Evolutionary conservation across 345 rosid genomes (phyloP), one percentile per base, ranked within the genome.

Genomic region (Lumnitzera littorea): DNA sequence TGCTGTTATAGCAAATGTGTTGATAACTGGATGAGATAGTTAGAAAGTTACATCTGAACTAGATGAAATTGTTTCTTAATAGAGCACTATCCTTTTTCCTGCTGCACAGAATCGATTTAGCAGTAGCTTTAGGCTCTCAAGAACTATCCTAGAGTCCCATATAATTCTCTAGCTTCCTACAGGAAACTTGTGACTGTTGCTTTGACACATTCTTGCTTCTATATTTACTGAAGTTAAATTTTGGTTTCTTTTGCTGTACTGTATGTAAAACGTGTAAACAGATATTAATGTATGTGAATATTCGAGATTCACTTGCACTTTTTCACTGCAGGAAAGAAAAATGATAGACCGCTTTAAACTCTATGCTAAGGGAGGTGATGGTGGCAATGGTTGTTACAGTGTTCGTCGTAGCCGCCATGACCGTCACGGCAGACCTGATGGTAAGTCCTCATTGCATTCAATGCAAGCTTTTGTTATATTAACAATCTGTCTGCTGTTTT

Each of bases 341-440:
- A 86, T 83, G 91, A 81, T 72, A 57, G 91, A 83, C 62, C 77
- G 74, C 62, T 65, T 62, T 60, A 76, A 57, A 46, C 61, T 85
- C 49, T 58, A 71, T 70, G 81, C 73, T 52, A 85, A 77, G 73
- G 91, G 84, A 31, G 91, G 88, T 31, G 82, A 77, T 75, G 91
- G 91, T 46, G 91, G 91, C 64, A 75, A 57, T 57, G 88, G 91
- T 47, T 83, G 80, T 67, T 69, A 24, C 15, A 83, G 91, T 54
- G 36, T 78, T 51, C 85, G 79, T 14, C 76, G 78, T 10, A 77
- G 84, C 67, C 67, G 84, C 41, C 74, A 63, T 68, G 79, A 73
- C 53, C 80, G 79, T 24, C 75, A 58, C 57, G 88, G 88, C 36
- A 74, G 55, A 68, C 70, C 88, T 64, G 91, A 85, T 75, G 88